A percentile compares a stretch with the other conserved stretches of the same genome.
Evolutionary conservation across 2,329 filamentous ascomycete genomes (phyloP).

Genomic region (Aspergillus floridensis): DNA sequence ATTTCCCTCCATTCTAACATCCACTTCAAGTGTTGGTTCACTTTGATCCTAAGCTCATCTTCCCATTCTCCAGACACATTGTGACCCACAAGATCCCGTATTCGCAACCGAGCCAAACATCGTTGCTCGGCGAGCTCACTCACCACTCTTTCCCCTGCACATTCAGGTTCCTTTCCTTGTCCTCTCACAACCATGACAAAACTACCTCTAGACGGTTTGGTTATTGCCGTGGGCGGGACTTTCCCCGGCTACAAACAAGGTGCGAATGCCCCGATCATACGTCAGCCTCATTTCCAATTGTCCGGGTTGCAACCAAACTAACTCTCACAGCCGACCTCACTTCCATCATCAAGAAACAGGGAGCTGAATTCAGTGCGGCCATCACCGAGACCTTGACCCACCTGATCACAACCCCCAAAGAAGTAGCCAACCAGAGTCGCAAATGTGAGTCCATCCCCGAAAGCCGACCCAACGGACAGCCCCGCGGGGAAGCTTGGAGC

Average conservation of each 20-base stretch:
- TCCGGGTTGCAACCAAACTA: neutral
- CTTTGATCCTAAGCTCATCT: neutral
- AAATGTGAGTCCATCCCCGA: conserved; percentile 32
- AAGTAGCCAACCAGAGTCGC: conserved; percentile 34
- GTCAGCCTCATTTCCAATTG: neutral
- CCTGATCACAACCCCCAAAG: conserved; percentile 37
- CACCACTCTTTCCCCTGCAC: neutral
- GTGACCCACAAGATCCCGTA: neutral
- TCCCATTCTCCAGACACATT: neutral
- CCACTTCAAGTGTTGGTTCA: neutral
- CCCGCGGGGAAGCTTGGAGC: too few species aligned
- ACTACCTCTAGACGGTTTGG: conserved; percentile 27
- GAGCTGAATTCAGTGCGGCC: conserved; percentile 32
- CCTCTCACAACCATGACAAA: conserved; percentile 6
- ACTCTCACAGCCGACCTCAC: conserved; percentile 14
- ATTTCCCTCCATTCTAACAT: neutral
- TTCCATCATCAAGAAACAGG: conserved; percentile 31
- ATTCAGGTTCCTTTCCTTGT: neutral
- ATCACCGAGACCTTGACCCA: conserved; percentile 38
- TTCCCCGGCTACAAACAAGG: conserved; percentile 56
- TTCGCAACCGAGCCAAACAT: neutral
- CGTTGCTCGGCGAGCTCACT: neutral
- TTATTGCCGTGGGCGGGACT: conserved; percentile 60
- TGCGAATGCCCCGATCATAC: conserved; percentile 16
- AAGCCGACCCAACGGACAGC: neutral